These are phyloP conservation scores for Boletus subparvulus DNA, from an alignment of 768 basidiomycete genomes.

Conservation along the genomic window DNA sequence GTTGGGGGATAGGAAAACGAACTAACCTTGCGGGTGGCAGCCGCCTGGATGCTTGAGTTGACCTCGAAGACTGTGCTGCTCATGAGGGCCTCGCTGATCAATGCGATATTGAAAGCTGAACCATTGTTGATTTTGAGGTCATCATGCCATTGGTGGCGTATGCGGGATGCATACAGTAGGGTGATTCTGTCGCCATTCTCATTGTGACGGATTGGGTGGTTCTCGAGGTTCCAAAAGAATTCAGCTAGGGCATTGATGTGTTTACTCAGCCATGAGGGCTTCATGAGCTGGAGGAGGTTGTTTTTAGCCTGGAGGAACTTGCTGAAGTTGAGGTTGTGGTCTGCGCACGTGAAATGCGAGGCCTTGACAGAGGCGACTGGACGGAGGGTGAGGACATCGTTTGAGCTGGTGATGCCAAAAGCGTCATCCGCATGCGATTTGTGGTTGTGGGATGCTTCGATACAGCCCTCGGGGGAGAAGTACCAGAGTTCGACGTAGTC, in stretches of 20 bases:
- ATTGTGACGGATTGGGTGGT: background rate
- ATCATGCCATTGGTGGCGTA: conserved; percentile 2
- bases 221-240: conserved; percentile 13
- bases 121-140: background rate
- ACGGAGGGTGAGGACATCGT: conserved; percentile 7
- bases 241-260: background rate
- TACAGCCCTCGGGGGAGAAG: background rate
- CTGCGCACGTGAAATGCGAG: conserved; percentile 6
- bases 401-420: conserved; percentile 6
- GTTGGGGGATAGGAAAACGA: too few species aligned
- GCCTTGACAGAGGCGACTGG: conserved; percentile 16
- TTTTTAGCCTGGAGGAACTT: conserved; percentile 22
- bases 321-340: conserved; percentile 19
- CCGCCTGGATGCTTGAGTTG: too few species aligned
- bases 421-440: background rate
- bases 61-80: background rate
- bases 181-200: background rate
- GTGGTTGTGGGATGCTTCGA: background rate
- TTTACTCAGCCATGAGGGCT: background rate
- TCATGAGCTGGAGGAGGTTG: background rate
- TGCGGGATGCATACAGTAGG: background rate
- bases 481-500: conserved; percentile 12
- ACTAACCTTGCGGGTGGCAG: too few species aligned
- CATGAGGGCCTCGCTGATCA: conserved; percentile 3
- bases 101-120: background rate